Evolutionary conservation across 371 early-diverging fungal genomes (phyloP).

Genomic region (Apophysomyces elegans): DNA sequence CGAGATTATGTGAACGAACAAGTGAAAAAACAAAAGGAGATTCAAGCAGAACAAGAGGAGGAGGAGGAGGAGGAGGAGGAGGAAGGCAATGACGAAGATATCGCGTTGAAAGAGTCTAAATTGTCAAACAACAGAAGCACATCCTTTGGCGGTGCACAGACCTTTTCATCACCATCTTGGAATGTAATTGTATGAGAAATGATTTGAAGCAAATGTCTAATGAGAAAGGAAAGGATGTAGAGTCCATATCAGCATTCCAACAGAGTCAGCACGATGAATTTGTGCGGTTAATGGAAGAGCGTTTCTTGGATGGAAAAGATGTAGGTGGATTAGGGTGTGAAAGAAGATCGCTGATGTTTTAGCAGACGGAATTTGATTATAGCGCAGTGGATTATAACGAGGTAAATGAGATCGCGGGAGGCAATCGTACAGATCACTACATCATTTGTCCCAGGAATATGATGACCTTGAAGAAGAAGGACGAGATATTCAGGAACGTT

Average conservation of each 20-base stretch:
- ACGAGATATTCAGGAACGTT: slow-evolving; percentile 50
- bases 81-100: slow-evolving; percentile 25
- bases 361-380: slow-evolving; percentile 46
- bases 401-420: slow-evolving; percentile 14
- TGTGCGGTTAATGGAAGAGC: slow-evolving; percentile 49
- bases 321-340: slow-evolving; percentile 26
- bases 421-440: background rate
- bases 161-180: background rate
- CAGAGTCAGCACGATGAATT: slow-evolving; percentile 44
- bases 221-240: slow-evolving; percentile 10
- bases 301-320: slow-evolving; percentile 53
- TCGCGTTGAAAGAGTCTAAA: background rate
- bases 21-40: slow-evolving; percentile 31
- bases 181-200: background rate
- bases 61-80: slow-evolving; percentile 57
- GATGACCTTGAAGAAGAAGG: slow-evolving; percentile 46
- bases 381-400: slow-evolving; percentile 46
- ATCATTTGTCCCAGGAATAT: slow-evolving; percentile 20
- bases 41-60: slow-evolving; percentile 49
- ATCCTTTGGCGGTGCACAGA: background rate
- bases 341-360: background rate
- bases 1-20: slow-evolving; percentile 36
- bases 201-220: slow-evolving; percentile 7
- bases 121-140: background rate
- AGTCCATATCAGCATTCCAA: slow-evolving; percentile 19